Evolutionary conservation across 2,329 filamentous ascomycete genomes (phyloP).

Genomic region (Zarea fungicola): DNA sequence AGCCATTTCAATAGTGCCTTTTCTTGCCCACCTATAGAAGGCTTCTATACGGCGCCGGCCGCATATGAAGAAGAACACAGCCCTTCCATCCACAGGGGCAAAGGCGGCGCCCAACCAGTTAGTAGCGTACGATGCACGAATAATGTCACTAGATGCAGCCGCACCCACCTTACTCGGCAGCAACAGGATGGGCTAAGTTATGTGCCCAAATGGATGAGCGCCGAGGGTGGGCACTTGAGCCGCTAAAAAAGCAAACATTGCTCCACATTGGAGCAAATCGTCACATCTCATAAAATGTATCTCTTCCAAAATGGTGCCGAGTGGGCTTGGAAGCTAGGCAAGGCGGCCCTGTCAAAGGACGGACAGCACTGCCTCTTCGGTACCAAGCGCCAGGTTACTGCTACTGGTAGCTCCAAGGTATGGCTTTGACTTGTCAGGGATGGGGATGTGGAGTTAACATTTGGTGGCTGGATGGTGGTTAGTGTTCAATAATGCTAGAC

Average conservation of each 20-base stretch:
- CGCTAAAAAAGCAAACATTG: neutral
- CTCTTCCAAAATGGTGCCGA: too few species aligned
- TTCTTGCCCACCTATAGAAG: neutral
- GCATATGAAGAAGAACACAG: too few species aligned
- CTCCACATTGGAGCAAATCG: conserved; percentile 1
- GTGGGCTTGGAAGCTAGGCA: too few species aligned
- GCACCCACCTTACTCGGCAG: too few species aligned
- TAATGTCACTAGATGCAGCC: conserved; percentile 1
- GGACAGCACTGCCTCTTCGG: conserved; percentile 1
- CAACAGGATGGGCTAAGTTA: too few species aligned
- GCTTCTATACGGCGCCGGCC: neutral
- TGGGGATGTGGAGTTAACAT: neutral
- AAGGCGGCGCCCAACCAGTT: too few species aligned
- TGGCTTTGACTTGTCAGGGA: neutral
- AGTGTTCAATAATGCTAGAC: too few species aligned
- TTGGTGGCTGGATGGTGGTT: too few species aligned
- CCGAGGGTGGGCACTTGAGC: too few species aligned
- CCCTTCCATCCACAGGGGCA: too few species aligned
- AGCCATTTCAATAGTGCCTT: conserved; percentile 4
- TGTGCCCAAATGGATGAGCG: too few species aligned
- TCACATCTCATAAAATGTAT: conserved; percentile 11
- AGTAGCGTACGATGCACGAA: neutral
- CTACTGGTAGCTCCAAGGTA: neutral
- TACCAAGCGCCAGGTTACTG: neutral
- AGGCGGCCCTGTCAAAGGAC: conserved; percentile 6